Evolutionary conservation across 495 filamentous ascomycete genomes (phyloP).

Genomic region (Podospora pseudopauciseta): DNA sequence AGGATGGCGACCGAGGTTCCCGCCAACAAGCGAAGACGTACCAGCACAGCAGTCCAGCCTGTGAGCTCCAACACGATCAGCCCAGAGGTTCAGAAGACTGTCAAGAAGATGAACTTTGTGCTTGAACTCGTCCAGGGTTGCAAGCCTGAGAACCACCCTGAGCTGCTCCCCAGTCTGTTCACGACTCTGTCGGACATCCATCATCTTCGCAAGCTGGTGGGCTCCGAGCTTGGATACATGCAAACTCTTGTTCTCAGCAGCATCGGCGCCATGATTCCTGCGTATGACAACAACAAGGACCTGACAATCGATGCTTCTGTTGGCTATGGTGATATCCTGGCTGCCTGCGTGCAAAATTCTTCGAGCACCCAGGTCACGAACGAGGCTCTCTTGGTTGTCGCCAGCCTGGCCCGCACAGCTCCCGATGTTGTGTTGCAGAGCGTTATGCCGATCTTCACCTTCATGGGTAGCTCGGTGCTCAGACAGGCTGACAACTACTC

Average conservation of each 20-base stretch:
- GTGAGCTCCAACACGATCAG: slow-evolving; percentile 34
- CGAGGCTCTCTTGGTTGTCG: slow-evolving; percentile 81
- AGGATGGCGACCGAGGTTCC: slow-evolving; percentile 59
- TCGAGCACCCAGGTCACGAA: slow-evolving; percentile 89
- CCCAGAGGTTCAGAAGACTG: slow-evolving; percentile 54
- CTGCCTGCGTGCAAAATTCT: slow-evolving; percentile 86
- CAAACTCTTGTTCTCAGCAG: slow-evolving; percentile 73
- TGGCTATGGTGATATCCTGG: slow-evolving; percentile 80
- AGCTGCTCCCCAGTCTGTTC: slow-evolving; percentile 75
- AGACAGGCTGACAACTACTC: slow-evolving; percentile 93
- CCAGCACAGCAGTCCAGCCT: slow-evolving; percentile 59
- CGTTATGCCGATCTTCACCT: slow-evolving; percentile 98
- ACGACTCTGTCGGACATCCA: slow-evolving; percentile 78
- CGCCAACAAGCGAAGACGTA: slow-evolving; percentile 71
- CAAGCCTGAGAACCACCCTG: slow-evolving; percentile 62
- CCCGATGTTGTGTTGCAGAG: slow-evolving; percentile 90
- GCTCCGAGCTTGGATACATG: slow-evolving; percentile 79
- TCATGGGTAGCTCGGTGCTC: slow-evolving; percentile 86
- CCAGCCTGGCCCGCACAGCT: slow-evolving; percentile 72
- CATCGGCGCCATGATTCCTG: slow-evolving; percentile 73
- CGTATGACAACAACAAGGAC: slow-evolving; percentile 57
- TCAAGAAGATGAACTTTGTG: slow-evolving; percentile 79
- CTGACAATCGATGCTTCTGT: slow-evolving; percentile 66
- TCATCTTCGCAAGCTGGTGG: slow-evolving; percentile 64
- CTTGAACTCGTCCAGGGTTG: slow-evolving; percentile 81